phyloP scores from a whole-genome alignment of 2,329 filamentous ascomycete species.

The Ophiostoma fasciatum region DNA sequence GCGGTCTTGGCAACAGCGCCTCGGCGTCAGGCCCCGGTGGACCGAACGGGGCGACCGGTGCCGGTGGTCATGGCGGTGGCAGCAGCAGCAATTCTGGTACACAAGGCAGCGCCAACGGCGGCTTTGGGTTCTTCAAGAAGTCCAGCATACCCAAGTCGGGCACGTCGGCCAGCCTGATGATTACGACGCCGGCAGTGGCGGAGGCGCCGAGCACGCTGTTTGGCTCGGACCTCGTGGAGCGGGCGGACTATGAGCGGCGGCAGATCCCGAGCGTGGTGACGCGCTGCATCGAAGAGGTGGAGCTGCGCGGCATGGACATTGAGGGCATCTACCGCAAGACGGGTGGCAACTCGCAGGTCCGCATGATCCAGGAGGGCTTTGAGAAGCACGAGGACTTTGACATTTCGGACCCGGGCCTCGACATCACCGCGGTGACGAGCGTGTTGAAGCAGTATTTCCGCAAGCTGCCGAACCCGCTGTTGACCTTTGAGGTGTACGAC shows the following conservation, averaged over 20 bases:
- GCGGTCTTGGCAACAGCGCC: conserved; percentile 3
- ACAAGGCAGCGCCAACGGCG: conserved; percentile 28
- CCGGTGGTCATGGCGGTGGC: too few relatives aligned
- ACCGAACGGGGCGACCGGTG: too few relatives aligned
- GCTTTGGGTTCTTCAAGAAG: conserved; percentile 59
- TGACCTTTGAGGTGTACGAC: conserved; percentile 90
- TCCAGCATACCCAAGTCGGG: conserved; percentile 36
- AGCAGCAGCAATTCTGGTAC: too few relatives aligned
- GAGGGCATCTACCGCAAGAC: conserved; percentile 98
- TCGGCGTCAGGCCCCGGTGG: not conserved
- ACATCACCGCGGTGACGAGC: conserved; percentile 93
- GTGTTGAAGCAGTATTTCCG: conserved; percentile 96
- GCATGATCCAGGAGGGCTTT: conserved; percentile 80
- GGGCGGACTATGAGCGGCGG: conserved; percentile 76
- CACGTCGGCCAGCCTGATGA: conserved; percentile 26
- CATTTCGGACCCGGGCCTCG: conserved; percentile 82
- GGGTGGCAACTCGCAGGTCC: conserved; percentile 81
- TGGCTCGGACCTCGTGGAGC: conserved; percentile 73
- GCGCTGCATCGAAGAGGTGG: conserved; percentile 92
- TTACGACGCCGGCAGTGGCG: conserved; percentile 19
- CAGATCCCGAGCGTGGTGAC: conserved; percentile 84
- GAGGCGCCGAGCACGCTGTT: conserved; percentile 55
- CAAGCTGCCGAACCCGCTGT: conserved; percentile 73
- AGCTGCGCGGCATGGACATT: conserved; percentile 88
- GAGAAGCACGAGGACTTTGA: conserved; percentile 76